Conservation (phyloP, 2,329 filamentous ascomycete species). For the Phoma sp. region DNA sequence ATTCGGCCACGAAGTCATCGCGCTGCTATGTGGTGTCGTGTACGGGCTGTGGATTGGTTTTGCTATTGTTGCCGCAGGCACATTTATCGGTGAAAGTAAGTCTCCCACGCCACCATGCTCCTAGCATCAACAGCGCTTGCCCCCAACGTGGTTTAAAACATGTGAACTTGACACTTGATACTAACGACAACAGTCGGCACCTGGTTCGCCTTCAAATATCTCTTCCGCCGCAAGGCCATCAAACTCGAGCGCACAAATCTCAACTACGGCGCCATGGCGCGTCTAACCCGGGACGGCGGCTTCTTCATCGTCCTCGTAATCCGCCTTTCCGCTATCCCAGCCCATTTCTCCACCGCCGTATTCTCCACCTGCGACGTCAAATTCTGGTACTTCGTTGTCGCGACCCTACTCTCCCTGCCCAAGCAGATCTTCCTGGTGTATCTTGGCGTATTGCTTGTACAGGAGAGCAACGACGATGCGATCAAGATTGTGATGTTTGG, state of each 20-base stretch:
- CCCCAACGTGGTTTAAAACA: background rate
- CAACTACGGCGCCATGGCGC: constrained; percentile 45
- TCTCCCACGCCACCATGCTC: background rate
- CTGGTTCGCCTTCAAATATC: constrained; percentile 45
- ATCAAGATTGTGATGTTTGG: constrained; percentile 41
- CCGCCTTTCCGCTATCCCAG: constrained; percentile 42
- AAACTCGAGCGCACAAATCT: constrained; percentile 45
- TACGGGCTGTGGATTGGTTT: constrained; percentile 46
- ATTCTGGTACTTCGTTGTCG: constrained; percentile 44
- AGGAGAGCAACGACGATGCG: constrained; percentile 31
- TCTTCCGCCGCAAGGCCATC: constrained; percentile 36
- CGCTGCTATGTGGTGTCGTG: constrained; percentile 43
- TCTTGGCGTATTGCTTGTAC: constrained; percentile 40
- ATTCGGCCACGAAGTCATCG: constrained; percentile 44
- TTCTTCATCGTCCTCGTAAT: constrained; percentile 45
- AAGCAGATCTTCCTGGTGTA: constrained; percentile 48
- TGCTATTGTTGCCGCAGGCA: constrained; percentile 41
- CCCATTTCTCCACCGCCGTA: constrained; percentile 45
- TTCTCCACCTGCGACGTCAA: constrained; percentile 47
- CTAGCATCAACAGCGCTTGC: background rate
- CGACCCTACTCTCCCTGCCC: constrained; percentile 41
- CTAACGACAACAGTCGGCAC: constrained; percentile 33
- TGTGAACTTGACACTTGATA: constrained; percentile 16
- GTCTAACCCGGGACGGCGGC: constrained; percentile 42
- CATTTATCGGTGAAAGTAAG: constrained; percentile 44